Conservation (phyloP, 1,284 basidiomycete genomes). For the Sporisorium graminicola region DNA sequence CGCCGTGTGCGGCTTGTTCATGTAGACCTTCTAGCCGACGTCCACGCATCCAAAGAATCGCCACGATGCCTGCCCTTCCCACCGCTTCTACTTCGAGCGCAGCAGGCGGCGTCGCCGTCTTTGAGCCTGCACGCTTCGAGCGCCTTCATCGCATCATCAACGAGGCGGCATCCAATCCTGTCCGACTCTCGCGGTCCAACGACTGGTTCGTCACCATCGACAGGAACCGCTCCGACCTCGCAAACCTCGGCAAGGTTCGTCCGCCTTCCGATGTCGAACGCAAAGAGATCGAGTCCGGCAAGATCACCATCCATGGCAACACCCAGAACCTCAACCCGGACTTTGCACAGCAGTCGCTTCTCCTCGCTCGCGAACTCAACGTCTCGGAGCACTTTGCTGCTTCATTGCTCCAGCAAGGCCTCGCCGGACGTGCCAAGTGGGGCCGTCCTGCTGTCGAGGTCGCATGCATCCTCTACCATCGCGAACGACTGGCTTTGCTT, state of each 20-base stretch:
- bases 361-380: constrained; percentile 58
- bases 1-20: neutral
- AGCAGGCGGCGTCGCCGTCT: constrained; percentile 45
- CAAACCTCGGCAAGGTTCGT: constrained; percentile 58
- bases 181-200: constrained; percentile 48
- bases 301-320: constrained; percentile 61
- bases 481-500: constrained; percentile 63
- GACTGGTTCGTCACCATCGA: constrained; percentile 67
- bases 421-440: constrained; percentile 61
- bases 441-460: constrained; percentile 62
- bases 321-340: constrained; percentile 63
- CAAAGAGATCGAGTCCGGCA: constrained; percentile 64
- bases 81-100: constrained; percentile 24
- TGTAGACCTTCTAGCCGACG: neutral
- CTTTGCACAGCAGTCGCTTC: constrained; percentile 64
- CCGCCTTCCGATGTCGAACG: constrained; percentile 58
- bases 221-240: constrained; percentile 56
- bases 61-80: constrained; percentile 31
- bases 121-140: constrained; percentile 63
- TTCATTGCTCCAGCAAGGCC: constrained; percentile 65
- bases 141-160: constrained; percentile 59
- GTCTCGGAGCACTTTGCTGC: constrained; percentile 67
- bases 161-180: constrained; percentile 51
- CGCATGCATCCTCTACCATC: constrained; percentile 64
- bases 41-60: neutral